Base-by-base conservation (phyloP, 768 basidiomycete genomes). In the Xerocomellus intermedius region DNA sequence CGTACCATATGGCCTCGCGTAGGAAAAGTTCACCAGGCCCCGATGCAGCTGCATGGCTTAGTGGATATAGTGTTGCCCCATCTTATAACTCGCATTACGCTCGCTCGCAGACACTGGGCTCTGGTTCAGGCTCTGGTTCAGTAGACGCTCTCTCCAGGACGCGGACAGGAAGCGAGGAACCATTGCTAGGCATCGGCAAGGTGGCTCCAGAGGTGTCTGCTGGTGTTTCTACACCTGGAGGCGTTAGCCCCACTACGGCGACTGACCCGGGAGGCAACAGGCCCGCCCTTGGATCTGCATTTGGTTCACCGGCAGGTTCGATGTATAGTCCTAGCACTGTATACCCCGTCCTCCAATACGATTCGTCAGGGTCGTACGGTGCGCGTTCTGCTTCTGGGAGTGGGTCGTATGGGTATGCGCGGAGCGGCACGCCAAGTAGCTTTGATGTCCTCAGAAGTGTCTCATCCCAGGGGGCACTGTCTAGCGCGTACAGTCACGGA, bases 381-480 rank as follows among this genome's bases (percentile, higher is more conserved):
- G 42, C 55, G 9, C 60, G 54, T 33, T 61, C 59, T n/a, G 41
- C 22, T 35, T 69, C 65, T 43, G 56, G 65, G 5, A 65, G 63
- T 21, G 65, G 65, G 1, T 68, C 67, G 13, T 59, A 60, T 43
- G 61, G 60, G 16, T 61, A 65, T 46, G 35, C 65, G 6, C 56
- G 65, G n/a, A 70, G 69, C 35, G 58, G 38, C 22, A 62, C 69
- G 2, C 57, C 64, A 21, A 69, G 52, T n/a, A 71, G 60, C 38
- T 60, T 70, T 10, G 64, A 69, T 21, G 48, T 54, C 21, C 50
- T 72, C 12, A 42, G 65, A 44, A 70, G 70, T 14, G 66, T 72
- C n/a, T 68, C 69, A 4, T 70, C 70, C 2, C 68, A 71, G 16
- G 70, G 70, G 5, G 68, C 60, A 24, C 22, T 72, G 16, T 68